Evolutionary conservation across 176 grass and related monocot genomes (phyloP), one percentile per base, ranked within the genome.

Genomic region (Oryza meridionalis): DNA sequence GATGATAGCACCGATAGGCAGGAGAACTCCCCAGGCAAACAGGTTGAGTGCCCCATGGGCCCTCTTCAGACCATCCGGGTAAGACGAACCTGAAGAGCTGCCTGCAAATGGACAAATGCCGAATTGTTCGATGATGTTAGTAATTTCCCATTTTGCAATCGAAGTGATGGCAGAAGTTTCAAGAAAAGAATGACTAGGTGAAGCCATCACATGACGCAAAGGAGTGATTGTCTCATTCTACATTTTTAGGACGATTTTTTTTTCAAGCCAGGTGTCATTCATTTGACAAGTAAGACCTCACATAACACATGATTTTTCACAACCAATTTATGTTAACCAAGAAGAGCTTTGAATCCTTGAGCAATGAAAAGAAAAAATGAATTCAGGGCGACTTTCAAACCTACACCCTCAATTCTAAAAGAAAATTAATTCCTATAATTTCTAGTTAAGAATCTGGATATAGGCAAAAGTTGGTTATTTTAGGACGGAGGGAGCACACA

Each of bases 1-100:
- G 45, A 96, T 15, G 27, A 96, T 99, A 65, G 96, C 86, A 1
- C 96, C 96, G 0, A 96, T 99, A 8, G 93, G 96, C 37, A 93
- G 89, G 61, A 99, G 88, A 47, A 99, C 91, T 14, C 96, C 96
- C 96, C 96, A 99, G 5, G 89, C 91, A 51, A 99, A 87, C 73
- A 99, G 82, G 73, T 92, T 92, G 65, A 99, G 91, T 21, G 81
- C 91, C 32, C 96, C 93, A 69, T 99, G 96, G 62, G 96, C 87
- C 88, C 84, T 92, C 68, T 99, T 99, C 73, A 99, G 90, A 45
- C 91, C 89, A 53, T 82, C 75, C 0, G 89, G 77, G 75, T 83
- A 95, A 22, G 89, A 81, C 2, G 87, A 82, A 6, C 64, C 86
- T 22, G 91, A 88, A 43, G 86, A 87, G 75, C 83, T 90, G 78